A percentile compares a stretch with the other conserved stretches of the same genome.
These are phyloP conservation scores for Saturnispora sanitii DNA, from an alignment of 805 yeast genomes.

Conservation along the genomic window DNA sequence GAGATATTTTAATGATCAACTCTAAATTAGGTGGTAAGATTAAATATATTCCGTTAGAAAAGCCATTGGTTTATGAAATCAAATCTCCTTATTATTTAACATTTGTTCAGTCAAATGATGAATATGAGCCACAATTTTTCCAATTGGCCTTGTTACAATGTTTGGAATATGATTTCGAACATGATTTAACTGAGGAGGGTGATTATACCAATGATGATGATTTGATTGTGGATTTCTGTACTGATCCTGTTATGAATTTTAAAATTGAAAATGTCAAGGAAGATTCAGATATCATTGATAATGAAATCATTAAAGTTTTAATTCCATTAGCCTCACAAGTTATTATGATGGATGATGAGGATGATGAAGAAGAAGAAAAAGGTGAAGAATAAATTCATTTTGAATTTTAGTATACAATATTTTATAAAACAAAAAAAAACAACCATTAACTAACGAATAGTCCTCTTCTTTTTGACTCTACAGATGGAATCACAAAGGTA, in stretches of 20 bases:
- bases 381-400: not conserved
- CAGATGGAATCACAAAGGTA: not conserved
- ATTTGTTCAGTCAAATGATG: slow-evolving; percentile 16
- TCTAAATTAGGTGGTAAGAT: slow-evolving; percentile 17
- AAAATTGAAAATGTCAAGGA: slow-evolving; percentile 10
- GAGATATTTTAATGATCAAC: slow-evolving; percentile 25
- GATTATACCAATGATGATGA: slow-evolving; percentile 24
- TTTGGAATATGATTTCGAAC: slow-evolving; percentile 29
- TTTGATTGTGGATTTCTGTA: slow-evolving; percentile 23
- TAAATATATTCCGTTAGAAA: slow-evolving; percentile 17
- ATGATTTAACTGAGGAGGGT: slow-evolving; percentile 17
- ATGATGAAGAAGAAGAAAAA: slow-evolving; percentile 6
- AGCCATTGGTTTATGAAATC: slow-evolving; percentile 26
- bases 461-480: not conserved
- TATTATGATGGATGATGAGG: slow-evolving; percentile 17
- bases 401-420: too few relatives aligned
- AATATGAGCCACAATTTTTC: slow-evolving; percentile 21
- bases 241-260: slow-evolving; percentile 21
- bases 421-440: too few relatives aligned
- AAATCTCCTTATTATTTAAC: slow-evolving; percentile 25
- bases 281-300: slow-evolving; percentile 16
- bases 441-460: not conserved
- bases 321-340: slow-evolving; percentile 30
- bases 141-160: slow-evolving; percentile 28
- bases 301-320: slow-evolving; percentile 23